Evolutionary conservation across 768 basidiomycete species (phyloP), one percentile per base, ranked within the genome.

Genomic region (Fomitopsis serialis): DNA sequence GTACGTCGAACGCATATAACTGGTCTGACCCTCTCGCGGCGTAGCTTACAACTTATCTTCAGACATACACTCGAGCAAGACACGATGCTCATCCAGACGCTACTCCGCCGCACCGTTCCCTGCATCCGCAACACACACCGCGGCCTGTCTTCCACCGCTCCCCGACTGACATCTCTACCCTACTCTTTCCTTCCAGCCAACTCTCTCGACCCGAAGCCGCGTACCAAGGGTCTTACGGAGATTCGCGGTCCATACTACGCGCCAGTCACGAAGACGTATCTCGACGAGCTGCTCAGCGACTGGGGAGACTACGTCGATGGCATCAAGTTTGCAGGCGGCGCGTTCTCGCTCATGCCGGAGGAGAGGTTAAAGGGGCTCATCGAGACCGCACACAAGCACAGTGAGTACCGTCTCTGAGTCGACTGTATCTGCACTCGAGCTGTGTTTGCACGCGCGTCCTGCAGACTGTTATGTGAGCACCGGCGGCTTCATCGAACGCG

Each of bases 181-280:
- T 68, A 68, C 49, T 50, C 61, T 5, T 70, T 69, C 59, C 63
- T 71, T 2, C 68, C 68, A 2, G 57, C 57, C 49, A 71, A 72
- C 56, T 50, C 62, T 8, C 61, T 71, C 32, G 55, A 67, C 24
- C 42, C 55, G 3, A 76, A 76, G 55, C 66, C 70, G 2, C 71
- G 73, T 24, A 58, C 59, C 27, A 63, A 62, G n/a, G 70, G 75
- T 5, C 53, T 74, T 25, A 73, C 74, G 3, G 73, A 77, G 59
- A 78, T 77, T 47, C 68, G 75, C 13, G 74, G 75, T 11, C 73
- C 74, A 0, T 77, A 75, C 55, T 75, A 75, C 51, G 61, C 69
- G n/a, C 69, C 71, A 0, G 73, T 74, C 23, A 72, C 72, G 12
- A 62, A 67, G 52, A 71, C 70, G 2, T 73, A 76, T 55, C 63